Conservation (phyloP, 805 yeast genomes). For the Lachancea dasiensis region DNA sequence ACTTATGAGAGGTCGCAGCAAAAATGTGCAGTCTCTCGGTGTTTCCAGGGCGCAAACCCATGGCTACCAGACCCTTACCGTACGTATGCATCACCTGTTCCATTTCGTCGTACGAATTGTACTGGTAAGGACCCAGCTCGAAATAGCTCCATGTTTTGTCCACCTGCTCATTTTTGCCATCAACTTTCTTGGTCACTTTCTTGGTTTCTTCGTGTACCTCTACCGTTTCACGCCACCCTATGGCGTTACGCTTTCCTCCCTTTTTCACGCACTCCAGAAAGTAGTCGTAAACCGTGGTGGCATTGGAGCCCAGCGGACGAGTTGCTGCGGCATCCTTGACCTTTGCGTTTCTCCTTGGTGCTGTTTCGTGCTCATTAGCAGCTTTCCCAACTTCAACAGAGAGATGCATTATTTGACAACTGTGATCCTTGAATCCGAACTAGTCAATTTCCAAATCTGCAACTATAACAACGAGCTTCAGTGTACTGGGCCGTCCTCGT, state of each 20-base stretch:
- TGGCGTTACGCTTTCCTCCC: constrained; percentile 47
- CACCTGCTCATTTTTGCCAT: constrained; percentile 65
- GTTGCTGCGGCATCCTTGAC: constrained; percentile 40
- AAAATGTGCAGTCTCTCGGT: constrained; percentile 69
- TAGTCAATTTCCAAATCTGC: too few relatives aligned
- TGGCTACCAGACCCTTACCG: constrained; percentile 69
- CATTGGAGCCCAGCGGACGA: constrained; percentile 59
- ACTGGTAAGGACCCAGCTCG: constrained; percentile 70
- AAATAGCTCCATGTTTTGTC: constrained; percentile 86
- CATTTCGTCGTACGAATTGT: constrained; percentile 56
- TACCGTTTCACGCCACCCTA: constrained; percentile 74
- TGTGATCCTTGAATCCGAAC: too few relatives aligned
- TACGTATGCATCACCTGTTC: constrained; percentile 41
- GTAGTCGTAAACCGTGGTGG: constrained; percentile 65
- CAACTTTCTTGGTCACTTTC: constrained; percentile 63
- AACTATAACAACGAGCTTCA: too few relatives aligned
- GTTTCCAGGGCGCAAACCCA: constrained; percentile 63
- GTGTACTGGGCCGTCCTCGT: too few relatives aligned
- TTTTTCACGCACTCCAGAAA: constrained; percentile 54
- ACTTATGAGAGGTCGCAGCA: constrained; percentile 80
- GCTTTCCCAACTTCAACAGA: constrained; percentile 60
- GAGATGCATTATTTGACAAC: constrained; percentile 17
- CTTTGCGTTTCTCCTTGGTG: constrained; percentile 65
- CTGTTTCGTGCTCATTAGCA: constrained; percentile 71
- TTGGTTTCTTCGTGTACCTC: constrained; percentile 75